These are phyloP conservation scores for Gonapodya prolifera DNA, from an alignment of 192 early-diverging fungal species.

Conservation along the genomic window DNA sequence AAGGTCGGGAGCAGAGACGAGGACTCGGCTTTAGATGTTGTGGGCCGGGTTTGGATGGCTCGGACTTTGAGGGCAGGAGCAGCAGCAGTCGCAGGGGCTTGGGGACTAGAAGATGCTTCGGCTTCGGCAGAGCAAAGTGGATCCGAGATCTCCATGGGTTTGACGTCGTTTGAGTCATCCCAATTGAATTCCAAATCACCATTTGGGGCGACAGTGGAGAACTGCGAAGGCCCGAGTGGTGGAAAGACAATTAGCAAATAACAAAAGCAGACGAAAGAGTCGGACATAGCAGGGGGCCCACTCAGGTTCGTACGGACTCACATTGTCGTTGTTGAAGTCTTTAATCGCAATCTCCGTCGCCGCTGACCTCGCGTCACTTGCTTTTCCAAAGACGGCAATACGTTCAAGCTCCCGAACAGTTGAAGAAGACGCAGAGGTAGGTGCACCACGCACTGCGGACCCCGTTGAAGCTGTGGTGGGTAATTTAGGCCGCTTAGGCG, in stretches of 20 bases:
- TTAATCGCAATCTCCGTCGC: neutral
- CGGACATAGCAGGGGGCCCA: neutral
- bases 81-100: neutral
- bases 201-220: neutral
- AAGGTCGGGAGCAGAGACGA: constrained; percentile 1
- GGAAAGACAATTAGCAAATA: neutral
- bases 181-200: neutral
- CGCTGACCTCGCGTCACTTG: neutral
- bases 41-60: neutral
- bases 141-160: neutral
- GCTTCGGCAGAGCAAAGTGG: neutral
- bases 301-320: neutral
- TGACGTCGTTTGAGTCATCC: neutral
- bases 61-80: constrained; percentile 2
- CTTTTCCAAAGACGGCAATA: neutral
- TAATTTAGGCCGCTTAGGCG: neutral
- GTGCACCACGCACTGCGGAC: too few relatives aligned
- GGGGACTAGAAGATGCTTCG: neutral
- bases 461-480: constrained; percentile 7
- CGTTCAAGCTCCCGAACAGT: neutral
- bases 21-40: neutral
- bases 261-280: neutral
- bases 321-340: neutral
- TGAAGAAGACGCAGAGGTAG: neutral
- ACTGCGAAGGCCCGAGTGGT: neutral